Base-by-base conservation (phyloP, 192 early-diverging fungal genomes). In the Coemansia sp. region DNA sequence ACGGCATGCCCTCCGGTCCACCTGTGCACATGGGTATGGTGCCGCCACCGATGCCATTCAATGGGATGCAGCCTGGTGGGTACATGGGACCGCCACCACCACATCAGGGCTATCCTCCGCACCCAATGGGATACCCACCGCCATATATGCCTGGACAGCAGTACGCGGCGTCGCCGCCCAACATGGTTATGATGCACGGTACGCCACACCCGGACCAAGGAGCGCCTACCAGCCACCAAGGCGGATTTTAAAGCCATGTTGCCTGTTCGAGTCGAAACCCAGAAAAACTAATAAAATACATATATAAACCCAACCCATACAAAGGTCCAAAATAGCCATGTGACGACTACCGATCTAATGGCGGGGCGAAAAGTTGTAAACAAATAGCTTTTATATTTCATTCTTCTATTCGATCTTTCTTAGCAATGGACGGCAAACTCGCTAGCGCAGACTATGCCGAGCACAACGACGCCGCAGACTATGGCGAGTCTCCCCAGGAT, bases 11-110 rank as follows among this genome's bases (percentile, higher is more conserved):
- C 10, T 67, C 65, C 6, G 69, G 36, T 10, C 69, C 72, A 59
- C 78, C 69, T 3, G 51, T 77, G 59, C 80, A 76, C 38, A 82
- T 82, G 71, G 75, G 80, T 40, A 77, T 82, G 75, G 80, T 82
- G 42, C 75, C 74, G 64, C 78, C 74, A 41, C 69, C 68, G 2
- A 82, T 82, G 80, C 20, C 64, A 2, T 82, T 75, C 38, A 72
- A 48, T 39, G 79, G 70, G 1, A 82, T 82, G 75, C 79, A 73
- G 44, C 56, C 68, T 8, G 72, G 70, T 10, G 78, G 65, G 31
- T 82, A 77, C 63, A 75, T 82, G 72, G 75, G 69, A 0, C 72
- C 75, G 4, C 68, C 71, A 34, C 74, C 74, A 55, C 59, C 71
- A 11, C 72, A 66, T 24, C 80, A 82, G 42, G 80, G 80, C 15